Conservation (phyloP, 306 rosid genomes). For the Prunus campanulata region DNA sequence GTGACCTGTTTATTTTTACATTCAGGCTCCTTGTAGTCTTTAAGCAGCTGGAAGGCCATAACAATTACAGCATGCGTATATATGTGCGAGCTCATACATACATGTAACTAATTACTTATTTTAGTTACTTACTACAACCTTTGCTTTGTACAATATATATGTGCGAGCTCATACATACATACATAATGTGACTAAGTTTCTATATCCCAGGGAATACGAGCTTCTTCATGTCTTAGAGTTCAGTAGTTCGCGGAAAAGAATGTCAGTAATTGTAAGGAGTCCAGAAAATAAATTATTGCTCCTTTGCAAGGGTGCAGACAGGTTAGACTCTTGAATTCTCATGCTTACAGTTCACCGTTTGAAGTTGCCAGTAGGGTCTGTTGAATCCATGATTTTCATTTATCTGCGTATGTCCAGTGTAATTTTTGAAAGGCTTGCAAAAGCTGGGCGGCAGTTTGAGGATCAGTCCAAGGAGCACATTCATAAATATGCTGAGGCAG, state of each 20-base stretch:
- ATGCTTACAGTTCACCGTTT: constrained; percentile 15
- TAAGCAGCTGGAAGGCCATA: background rate
- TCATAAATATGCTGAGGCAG: constrained; percentile 77
- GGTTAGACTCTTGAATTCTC: constrained; percentile 44
- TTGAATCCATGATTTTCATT: constrained; percentile 26
- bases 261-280: constrained; percentile 86
- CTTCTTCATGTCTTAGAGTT: constrained; percentile 80
- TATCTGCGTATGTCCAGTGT: constrained; percentile 47
- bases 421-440: constrained; percentile 69
- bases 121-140: background rate
- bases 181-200: constrained; percentile 24
- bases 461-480: constrained; percentile 65
- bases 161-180: background rate
- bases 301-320: constrained; percentile 94
- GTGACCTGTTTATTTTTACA: constrained; percentile 13
- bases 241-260: constrained; percentile 87
- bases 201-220: constrained; percentile 53
- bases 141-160: background rate
- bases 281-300: constrained; percentile 59
- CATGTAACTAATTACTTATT: too few relatives aligned
- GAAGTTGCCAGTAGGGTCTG: constrained; percentile 25
- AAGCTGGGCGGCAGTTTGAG: constrained; percentile 65
- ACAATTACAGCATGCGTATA: background rate
- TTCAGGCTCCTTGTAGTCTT: background rate
- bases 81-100: background rate